Evolutionary conservation across 352 stramenopile genomes (phyloP).

Genomic region (Halophytophthora polymorphica): DNA sequence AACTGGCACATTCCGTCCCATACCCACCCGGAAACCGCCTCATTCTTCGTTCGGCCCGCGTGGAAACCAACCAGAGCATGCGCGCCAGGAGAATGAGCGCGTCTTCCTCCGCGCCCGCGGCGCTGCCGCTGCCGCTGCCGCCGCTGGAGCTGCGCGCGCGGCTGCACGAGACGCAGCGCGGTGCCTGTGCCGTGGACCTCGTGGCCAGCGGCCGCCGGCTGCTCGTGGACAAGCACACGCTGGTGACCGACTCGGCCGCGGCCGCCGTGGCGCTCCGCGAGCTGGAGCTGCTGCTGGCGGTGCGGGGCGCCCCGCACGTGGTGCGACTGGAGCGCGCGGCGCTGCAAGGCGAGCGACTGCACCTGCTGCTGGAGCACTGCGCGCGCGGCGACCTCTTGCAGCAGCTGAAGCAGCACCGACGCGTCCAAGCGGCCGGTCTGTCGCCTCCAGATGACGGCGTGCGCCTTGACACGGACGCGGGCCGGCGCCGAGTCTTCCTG

Average conservation of each 20-base stretch:
- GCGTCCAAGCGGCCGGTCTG: conserved; percentile 39
- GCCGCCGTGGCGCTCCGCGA: conserved; percentile 52
- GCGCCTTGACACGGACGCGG: conserved; percentile 20
- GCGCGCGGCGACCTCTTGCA: conserved; percentile 55
- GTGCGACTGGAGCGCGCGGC: conserved; percentile 44
- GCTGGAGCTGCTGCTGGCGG: conserved; percentile 60
- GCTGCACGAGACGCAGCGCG: conserved; percentile 32
- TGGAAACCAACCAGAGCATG: too few relatives aligned
- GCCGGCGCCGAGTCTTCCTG: conserved; percentile 37
- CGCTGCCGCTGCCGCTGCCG: neutral
- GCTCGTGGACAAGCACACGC: conserved; percentile 68
- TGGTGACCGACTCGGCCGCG: conserved; percentile 31
- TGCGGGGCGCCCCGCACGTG: conserved; percentile 36
- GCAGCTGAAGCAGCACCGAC: conserved; percentile 45
- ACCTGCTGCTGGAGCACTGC: conserved; percentile 70
- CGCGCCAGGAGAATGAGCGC: too few relatives aligned
- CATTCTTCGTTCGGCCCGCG: too few relatives aligned
- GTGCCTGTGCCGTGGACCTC: conserved; percentile 54
- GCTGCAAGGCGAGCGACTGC: conserved; percentile 52
- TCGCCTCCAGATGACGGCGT: conserved; percentile 28
- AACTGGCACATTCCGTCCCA: too few relatives aligned
- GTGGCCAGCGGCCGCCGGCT: conserved; percentile 22
- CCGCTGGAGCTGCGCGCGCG: conserved; percentile 22
- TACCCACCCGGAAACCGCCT: too few relatives aligned
- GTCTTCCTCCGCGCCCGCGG: too few relatives aligned